Conservation (phyloP, 768 basidiomycete genomes). For the Leccinellum luteum region DNA sequence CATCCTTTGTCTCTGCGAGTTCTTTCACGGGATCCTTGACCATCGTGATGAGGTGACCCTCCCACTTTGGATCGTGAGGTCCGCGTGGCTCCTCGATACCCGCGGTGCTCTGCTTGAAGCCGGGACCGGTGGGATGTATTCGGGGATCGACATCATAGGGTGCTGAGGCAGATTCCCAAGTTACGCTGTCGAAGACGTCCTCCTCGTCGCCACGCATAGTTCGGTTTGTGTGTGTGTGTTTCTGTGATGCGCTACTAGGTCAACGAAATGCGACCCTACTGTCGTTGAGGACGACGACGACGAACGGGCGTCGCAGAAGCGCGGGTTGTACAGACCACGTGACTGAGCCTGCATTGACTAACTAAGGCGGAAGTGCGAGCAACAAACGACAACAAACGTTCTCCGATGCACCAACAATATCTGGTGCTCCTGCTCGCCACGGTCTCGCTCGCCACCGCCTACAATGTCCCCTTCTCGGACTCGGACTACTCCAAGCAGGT, state of each 20-base stretch:
- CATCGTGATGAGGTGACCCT: conserved; percentile 75
- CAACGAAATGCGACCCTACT: background rate
- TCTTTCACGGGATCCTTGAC: conserved; percentile 96
- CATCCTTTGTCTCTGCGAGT: conserved; percentile 94
- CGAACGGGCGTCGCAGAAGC: background rate
- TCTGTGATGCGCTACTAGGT: background rate
- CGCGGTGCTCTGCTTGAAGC: conserved; percentile 77
- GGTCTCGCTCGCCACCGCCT: conserved; percentile 42
- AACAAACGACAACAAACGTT: conserved; percentile 31
- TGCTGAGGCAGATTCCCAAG: conserved; percentile 78
- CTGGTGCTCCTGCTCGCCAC: conserved; percentile 22
- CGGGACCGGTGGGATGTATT: conserved; percentile 53
- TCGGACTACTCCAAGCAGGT: conserved; percentile 85
- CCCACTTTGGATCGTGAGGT: conserved; percentile 87
- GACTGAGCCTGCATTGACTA: conserved; percentile 7
- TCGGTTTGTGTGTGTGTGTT: background rate
- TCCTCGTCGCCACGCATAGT: conserved; percentile 83
- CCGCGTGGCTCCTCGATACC: conserved; percentile 62
- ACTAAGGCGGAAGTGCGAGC: conserved; percentile 7
- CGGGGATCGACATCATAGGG: conserved; percentile 49
- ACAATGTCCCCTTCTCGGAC: conserved; percentile 65
- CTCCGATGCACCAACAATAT: conserved; percentile 27
- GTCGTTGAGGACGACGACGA: conserved; percentile 1
- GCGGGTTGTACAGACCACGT: conserved; percentile 22
- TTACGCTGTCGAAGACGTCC: conserved; percentile 89